Evolutionary conservation across 1,139 yeast genomes (phyloP).

Genomic region (Pichia kudriavzevii): DNA sequence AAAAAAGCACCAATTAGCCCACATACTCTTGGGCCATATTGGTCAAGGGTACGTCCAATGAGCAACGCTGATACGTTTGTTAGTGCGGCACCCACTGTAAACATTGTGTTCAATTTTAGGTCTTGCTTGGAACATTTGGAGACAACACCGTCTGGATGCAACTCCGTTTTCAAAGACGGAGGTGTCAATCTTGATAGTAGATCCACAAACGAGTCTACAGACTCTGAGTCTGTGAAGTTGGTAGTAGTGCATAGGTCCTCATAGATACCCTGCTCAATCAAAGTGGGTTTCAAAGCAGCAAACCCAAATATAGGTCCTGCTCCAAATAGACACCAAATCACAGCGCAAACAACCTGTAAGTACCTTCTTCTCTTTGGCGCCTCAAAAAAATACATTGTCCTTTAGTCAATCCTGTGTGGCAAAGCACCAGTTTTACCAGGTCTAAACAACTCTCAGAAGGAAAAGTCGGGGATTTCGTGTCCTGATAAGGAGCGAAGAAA

Average conservation of each 20-base stretch:
- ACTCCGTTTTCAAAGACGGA: slow-evolving; percentile 3
- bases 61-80: slow-evolving; percentile 50
- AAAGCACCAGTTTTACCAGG: too few relatives aligned
- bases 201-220: slow-evolving; percentile 3
- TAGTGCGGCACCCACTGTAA: slow-evolving; percentile 52
- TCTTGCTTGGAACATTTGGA: slow-evolving; percentile 44
- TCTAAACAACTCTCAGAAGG: too few relatives aligned
- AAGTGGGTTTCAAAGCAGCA: slow-evolving; percentile 54
- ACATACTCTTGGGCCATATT: slow-evolving; percentile 46
- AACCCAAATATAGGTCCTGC: slow-evolving; percentile 63
- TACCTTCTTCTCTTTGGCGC: slow-evolving; percentile 21
- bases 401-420: too few relatives aligned
- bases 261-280: slow-evolving; percentile 46
- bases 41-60: slow-evolving; percentile 47
- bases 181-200: slow-evolving; percentile 3
- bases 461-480: too few relatives aligned
- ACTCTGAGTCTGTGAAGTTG: slow-evolving; percentile 7
- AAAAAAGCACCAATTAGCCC: slow-evolving; percentile 44
- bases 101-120: slow-evolving; percentile 45
- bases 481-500: too few relatives aligned
- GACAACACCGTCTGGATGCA: slow-evolving; percentile 14
- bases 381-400: slow-evolving; percentile 26
- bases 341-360: slow-evolving; percentile 41
- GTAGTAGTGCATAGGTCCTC: slow-evolving; percentile 32
- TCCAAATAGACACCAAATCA: slow-evolving; percentile 52